A percentile compares a stretch with the other conserved stretches of the same genome.
phyloP scores from a whole-genome alignment of 1,139 yeast genomes.

The Saccharomyces hybrid region DNA sequence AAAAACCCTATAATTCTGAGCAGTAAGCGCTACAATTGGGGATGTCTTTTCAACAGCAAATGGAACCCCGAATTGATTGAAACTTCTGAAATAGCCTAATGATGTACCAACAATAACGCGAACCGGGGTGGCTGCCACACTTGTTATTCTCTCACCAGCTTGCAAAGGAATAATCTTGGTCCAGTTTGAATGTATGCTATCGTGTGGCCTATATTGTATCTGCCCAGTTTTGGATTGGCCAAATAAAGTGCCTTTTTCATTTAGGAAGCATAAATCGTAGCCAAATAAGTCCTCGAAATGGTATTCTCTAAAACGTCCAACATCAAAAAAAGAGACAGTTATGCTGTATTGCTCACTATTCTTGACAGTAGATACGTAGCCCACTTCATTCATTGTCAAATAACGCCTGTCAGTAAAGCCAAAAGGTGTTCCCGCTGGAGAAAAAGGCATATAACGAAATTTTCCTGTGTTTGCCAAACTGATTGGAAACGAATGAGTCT shows the following conservation, averaged over 20 bases:
- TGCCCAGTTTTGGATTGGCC: constrained; percentile 41
- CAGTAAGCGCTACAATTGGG: constrained; percentile 50
- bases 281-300: constrained; percentile 71
- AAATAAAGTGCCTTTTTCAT: constrained; percentile 56
- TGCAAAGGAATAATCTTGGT: constrained; percentile 36
- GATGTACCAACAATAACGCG: constrained; percentile 48
- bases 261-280: constrained; percentile 71
- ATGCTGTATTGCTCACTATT: constrained; percentile 57
- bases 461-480: background rate
- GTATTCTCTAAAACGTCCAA: constrained; percentile 70
- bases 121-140: constrained; percentile 45
- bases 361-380: constrained; percentile 75
- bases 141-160: constrained; percentile 40
- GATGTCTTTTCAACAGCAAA: constrained; percentile 43
- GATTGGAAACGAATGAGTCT: background rate
- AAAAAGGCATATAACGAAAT: constrained; percentile 34
- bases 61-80: constrained; percentile 50
- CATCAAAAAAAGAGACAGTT: constrained; percentile 81
- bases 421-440: constrained; percentile 80
- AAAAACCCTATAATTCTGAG: constrained; percentile 30
- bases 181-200: constrained; percentile 34
- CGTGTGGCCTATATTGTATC: constrained; percentile 39
- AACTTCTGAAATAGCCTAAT: constrained; percentile 48
- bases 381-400: constrained; percentile 70
- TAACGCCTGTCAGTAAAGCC: constrained; percentile 63